These are phyloP conservation scores for Pseudocercospora fijiensis DNA, from an alignment of 2,329 filamentous ascomycete species.

Conservation along the genomic window DNA sequence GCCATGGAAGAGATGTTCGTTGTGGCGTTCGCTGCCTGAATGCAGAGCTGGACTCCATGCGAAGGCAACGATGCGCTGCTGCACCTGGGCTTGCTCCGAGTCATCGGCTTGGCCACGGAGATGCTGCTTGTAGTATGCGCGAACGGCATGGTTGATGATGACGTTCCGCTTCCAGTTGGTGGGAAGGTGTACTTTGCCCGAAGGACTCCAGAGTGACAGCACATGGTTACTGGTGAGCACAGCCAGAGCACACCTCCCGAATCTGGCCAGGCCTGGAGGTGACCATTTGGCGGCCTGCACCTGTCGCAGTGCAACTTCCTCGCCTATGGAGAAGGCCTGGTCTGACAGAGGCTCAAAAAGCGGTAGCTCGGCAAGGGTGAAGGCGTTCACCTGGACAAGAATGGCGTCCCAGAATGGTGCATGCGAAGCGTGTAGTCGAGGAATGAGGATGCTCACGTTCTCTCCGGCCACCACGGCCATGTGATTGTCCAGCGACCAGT, in stretches of 20 bases:
- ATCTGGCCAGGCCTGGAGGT: slow-evolving; percentile 54
- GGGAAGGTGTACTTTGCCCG: slow-evolving; percentile 43
- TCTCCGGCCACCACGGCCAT: slow-evolving; percentile 59
- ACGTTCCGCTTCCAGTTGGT: slow-evolving; percentile 53
- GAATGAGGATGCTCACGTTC: slow-evolving; percentile 52
- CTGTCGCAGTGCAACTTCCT: slow-evolving; percentile 56
- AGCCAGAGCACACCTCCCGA: slow-evolving; percentile 55
- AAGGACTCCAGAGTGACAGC: slow-evolving; percentile 57
- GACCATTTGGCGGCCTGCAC: slow-evolving; percentile 58
- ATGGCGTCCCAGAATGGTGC: slow-evolving; percentile 39
- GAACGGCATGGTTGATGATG: slow-evolving; percentile 54
- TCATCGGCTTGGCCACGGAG: slow-evolving; percentile 13
- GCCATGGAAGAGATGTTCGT: slow-evolving; percentile 12
- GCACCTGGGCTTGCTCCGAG: slow-evolving; percentile 31
- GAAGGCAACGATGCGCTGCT: slow-evolving; percentile 44
- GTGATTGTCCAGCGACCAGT: slow-evolving; percentile 60
- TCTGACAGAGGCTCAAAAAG: slow-evolving; percentile 48
- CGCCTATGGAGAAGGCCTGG: slow-evolving; percentile 55
- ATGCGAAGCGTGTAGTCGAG: slow-evolving; percentile 29
- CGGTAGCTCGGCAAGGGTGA: slow-evolving; percentile 52
- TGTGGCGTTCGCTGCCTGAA: slow-evolving; percentile 1
- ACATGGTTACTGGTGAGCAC: slow-evolving; percentile 58
- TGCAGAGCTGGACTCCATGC: slow-evolving; percentile 40
- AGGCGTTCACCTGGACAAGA: slow-evolving; percentile 52
- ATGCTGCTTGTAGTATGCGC: slow-evolving; percentile 41